Evolutionary conservation across 768 basidiomycete genomes (phyloP).

Genomic region (Phylloporus sp.): DNA sequence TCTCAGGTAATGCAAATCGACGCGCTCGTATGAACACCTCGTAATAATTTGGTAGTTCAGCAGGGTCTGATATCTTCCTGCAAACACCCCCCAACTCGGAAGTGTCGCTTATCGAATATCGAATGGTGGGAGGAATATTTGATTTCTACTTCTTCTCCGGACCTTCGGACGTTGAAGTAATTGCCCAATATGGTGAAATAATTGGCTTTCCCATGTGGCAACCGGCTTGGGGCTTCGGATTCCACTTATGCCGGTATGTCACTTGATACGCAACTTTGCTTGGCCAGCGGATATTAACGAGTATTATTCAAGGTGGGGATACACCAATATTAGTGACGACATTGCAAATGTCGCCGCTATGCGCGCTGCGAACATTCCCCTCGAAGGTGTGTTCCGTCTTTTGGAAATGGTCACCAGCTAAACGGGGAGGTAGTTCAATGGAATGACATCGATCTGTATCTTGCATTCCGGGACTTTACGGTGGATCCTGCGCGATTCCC

Average conservation of each 20-base stretch:
- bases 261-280: neutral
- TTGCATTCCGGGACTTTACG: conserved; percentile 65
- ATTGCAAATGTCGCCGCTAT: conserved; percentile 49
- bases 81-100: conserved; percentile 50
- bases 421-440: conserved; percentile 50
- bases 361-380: conserved; percentile 68
- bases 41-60: conserved; percentile 39
- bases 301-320: conserved; percentile 37
- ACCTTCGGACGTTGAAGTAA: conserved; percentile 44
- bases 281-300: neutral
- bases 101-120: conserved; percentile 65
- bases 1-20: conserved; percentile 41
- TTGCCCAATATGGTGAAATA: conserved; percentile 65
- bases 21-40: neutral
- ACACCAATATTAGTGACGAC: conserved; percentile 50
- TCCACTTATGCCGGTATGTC: conserved; percentile 61
- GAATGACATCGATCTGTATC: conserved; percentile 75
- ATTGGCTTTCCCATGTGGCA: conserved; percentile 68
- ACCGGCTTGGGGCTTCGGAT: conserved; percentile 73
- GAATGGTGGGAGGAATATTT: conserved; percentile 67
- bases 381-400: conserved; percentile 49
- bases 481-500: conserved; percentile 62
- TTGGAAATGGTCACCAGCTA: neutral
- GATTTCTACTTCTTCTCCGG: conserved; percentile 78
- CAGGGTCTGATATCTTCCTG: conserved; percentile 68